A percentile compares a stretch with the other conserved stretches of the same genome.
These are phyloP conservation scores for Aristolochia fimbriata DNA, from an alignment of 164 flowering plant genomes.

Conservation along the genomic window DNA sequence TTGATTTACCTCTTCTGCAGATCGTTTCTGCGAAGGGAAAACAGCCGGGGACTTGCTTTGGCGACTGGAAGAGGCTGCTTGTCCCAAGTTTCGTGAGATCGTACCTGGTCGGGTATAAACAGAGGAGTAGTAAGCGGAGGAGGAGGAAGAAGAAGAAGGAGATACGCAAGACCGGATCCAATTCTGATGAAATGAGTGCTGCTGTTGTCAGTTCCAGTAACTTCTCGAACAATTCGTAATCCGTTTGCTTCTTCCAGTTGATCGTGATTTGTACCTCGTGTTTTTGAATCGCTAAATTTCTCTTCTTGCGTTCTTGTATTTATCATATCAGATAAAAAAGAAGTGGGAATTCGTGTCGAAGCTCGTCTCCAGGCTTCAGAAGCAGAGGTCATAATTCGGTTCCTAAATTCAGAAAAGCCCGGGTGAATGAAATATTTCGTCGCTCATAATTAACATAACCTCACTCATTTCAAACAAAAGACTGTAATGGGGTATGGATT, in stretches of 20 bases:
- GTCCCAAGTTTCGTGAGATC: slow-evolving; percentile 22
- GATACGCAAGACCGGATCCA: slow-evolving; percentile 4
- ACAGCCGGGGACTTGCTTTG: slow-evolving; percentile 16
- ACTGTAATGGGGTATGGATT: too few species aligned
- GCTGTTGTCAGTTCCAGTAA: slow-evolving; percentile 15
- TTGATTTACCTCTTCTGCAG: neutral
- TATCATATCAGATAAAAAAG: slow-evolving; percentile 23
- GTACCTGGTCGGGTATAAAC: slow-evolving; percentile 6
- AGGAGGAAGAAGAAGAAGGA: neutral
- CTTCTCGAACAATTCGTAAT: neutral
- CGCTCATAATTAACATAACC: too few species aligned
- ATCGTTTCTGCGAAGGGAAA: neutral
- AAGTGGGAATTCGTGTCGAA: slow-evolving; percentile 18
- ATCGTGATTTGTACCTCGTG: too few species aligned
- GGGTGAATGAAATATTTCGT: too few species aligned
- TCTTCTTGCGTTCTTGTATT: neutral
- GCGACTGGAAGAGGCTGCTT: slow-evolving; percentile 16
- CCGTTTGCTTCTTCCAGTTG: too few species aligned
- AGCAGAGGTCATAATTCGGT: neutral
- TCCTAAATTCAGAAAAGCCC: too few species aligned
- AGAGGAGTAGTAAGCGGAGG: slow-evolving; percentile 14
- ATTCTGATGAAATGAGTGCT: slow-evolving; percentile 13
- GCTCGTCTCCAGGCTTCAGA: slow-evolving; percentile 11
- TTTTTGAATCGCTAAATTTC: neutral
- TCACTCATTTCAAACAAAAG: too few species aligned